Evolutionary conservation across 495 filamentous ascomycete genomes (phyloP).

Genomic region (Tuber melanosporum): DNA sequence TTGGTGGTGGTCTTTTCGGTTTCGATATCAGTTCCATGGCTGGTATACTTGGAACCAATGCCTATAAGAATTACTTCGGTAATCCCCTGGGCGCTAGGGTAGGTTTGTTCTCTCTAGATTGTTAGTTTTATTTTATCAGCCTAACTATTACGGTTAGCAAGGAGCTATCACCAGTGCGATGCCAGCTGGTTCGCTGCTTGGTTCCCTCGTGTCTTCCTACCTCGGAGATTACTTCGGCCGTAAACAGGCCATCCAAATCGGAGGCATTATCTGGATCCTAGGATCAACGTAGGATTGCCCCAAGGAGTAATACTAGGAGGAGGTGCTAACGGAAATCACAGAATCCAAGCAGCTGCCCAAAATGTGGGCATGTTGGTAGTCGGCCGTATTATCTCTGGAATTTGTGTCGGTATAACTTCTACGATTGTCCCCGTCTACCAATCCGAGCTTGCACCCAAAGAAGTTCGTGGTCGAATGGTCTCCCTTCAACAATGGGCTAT

Average conservation of each 20-base stretch:
- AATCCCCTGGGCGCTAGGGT: conserved; percentile 44
- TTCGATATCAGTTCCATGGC: conserved; percentile 69
- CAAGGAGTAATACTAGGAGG: not conserved
- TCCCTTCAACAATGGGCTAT: conserved; percentile 71
- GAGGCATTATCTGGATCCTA: conserved; percentile 63
- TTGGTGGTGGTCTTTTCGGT: conserved; percentile 57
- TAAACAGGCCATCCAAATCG: conserved; percentile 63
- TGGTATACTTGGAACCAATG: conserved; percentile 57
- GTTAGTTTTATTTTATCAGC: not conserved
- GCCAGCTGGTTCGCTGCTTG: conserved; percentile 69
- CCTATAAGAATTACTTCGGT: conserved; percentile 58
- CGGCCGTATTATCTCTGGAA: conserved; percentile 64
- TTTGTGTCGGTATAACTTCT: conserved; percentile 70
- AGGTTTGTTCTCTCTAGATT: conserved; percentile 13
- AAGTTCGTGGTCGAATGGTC: conserved; percentile 71
- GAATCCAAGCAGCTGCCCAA: conserved; percentile 55
- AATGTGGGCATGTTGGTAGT: conserved; percentile 59
- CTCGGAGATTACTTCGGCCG: conserved; percentile 63
- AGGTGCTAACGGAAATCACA: conserved; percentile 22
- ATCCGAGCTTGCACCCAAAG: conserved; percentile 69
- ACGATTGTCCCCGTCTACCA: conserved; percentile 73
- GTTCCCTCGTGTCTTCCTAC: conserved; percentile 59
- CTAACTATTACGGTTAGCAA: conserved; percentile 44
- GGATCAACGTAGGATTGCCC: conserved; percentile 52
- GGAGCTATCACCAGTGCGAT: conserved; percentile 64